Conservation (phyloP, 352 stramenopile genomes). For the Paralagenidium karlingii region DNA sequence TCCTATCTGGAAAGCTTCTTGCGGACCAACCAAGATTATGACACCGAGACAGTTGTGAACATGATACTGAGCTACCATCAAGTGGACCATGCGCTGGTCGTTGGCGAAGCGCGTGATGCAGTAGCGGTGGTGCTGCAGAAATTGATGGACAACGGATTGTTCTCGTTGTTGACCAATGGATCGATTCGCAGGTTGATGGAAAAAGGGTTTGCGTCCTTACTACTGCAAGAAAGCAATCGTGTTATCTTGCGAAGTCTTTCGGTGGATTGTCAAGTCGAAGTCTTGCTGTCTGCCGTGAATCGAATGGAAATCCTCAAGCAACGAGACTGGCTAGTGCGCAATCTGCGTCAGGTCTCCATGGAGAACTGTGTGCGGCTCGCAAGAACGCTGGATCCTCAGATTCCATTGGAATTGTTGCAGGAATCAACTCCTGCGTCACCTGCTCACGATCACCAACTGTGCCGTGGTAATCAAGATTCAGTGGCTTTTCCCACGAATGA, state of each 20-base stretch:
- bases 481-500: background rate
- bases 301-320: conserved; percentile 37
- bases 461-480: too few species aligned
- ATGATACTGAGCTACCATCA: conserved; percentile 53
- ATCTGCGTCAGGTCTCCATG: conserved; percentile 23
- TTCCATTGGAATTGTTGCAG: background rate
- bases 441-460: background rate
- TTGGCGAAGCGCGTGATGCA: conserved; percentile 28
- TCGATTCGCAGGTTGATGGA: conserved; percentile 25
- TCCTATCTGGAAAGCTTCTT: conserved; percentile 10
- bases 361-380: conserved; percentile 23
- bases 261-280: conserved; percentile 30
- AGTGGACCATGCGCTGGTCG: conserved; percentile 51
- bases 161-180: conserved; percentile 20
- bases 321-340: conserved; percentile 57
- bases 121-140: conserved; percentile 36
- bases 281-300: conserved; percentile 34
- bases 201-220: conserved; percentile 18
- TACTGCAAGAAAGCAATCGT: conserved; percentile 25
- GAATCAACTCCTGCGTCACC: background rate
- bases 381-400: conserved; percentile 23
- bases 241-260: conserved; percentile 39
- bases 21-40: conserved; percentile 40
- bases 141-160: conserved; percentile 28
- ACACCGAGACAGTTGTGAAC: conserved; percentile 44